Percentiles rank a stretch among this genome's conserved stretches.
Evolutionary conservation across 164 flowering plant species (phyloP).

Genomic region (Vitis riparia): DNA sequence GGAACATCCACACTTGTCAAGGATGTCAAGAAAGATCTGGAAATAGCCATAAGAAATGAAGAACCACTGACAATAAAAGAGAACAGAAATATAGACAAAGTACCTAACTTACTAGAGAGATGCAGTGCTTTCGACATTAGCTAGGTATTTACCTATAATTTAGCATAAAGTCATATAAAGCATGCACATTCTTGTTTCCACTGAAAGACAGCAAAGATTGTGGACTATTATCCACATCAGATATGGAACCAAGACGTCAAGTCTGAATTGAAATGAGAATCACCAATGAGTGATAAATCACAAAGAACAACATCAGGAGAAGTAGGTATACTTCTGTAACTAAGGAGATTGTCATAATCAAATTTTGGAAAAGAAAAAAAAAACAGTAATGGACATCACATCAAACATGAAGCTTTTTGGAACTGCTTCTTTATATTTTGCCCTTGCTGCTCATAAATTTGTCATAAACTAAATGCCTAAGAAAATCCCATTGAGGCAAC

Average conservation of each 20-base stretch:
- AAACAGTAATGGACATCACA: too few species aligned
- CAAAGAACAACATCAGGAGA: not conserved
- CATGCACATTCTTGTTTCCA: constrained; percentile 74
- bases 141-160: constrained; percentile 70
- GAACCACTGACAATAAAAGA: constrained; percentile 3
- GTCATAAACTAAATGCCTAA: too few species aligned
- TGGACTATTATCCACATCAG: constrained; percentile 74
- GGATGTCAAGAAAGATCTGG: constrained; percentile 67
- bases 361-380: not conserved
- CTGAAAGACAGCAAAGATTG: constrained; percentile 70
- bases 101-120: not conserved
- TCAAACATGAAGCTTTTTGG: too few species aligned
- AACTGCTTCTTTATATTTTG: too few species aligned
- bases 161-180: constrained; percentile 77
- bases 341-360: too few species aligned
- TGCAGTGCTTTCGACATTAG: not conserved
- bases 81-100: not conserved
- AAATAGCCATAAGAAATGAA: constrained; percentile 18
- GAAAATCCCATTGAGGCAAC: too few species aligned
- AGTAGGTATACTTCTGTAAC: not conserved
- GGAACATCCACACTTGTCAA: constrained; percentile 81
- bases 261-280: constrained; percentile 47
- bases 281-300: not conserved
- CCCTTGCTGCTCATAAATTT: too few species aligned
- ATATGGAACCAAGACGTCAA: constrained; percentile 43